Percentiles rank a stretch among this genome's conserved stretches.
These are phyloP conservation scores for Tephrocybe sp. DNA, from an alignment of 768 basidiomycete genomes.

Conservation along the genomic window DNA sequence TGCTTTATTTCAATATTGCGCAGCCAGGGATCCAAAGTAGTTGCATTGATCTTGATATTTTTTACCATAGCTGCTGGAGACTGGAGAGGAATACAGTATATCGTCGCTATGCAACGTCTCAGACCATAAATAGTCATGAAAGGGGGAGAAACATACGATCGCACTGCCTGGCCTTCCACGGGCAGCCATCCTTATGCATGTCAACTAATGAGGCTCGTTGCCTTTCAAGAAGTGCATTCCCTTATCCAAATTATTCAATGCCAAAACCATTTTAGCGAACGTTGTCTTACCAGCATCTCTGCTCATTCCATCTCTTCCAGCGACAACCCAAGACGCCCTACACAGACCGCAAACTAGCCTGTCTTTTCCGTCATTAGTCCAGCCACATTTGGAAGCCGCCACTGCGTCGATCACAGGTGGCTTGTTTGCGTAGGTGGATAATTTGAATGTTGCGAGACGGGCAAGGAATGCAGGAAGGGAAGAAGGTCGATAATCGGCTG, in stretches of 20 bases:
- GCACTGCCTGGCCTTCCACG: constrained; percentile 82
- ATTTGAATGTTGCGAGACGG: constrained; percentile 75
- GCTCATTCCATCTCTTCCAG: constrained; percentile 66
- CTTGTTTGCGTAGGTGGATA: constrained; percentile 80
- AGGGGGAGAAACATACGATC: constrained; percentile 51
- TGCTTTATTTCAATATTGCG: constrained; percentile 62
- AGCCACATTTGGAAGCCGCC: constrained; percentile 79
- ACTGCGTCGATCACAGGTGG: constrained; percentile 74
- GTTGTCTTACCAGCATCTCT: constrained; percentile 72
- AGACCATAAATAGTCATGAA: neutral
- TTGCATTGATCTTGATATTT: constrained; percentile 58
- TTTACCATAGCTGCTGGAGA: constrained; percentile 62
- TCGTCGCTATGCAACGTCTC: constrained; percentile 43
- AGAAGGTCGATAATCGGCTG: constrained; percentile 72
- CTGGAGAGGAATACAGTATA: constrained; percentile 75
- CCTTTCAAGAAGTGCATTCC: constrained; percentile 70
- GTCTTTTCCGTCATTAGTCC: constrained; percentile 84
- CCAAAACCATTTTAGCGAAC: constrained; percentile 14
- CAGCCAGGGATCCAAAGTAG: constrained; percentile 51
- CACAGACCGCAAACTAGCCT: constrained; percentile 75
- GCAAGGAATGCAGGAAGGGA: constrained; percentile 72
- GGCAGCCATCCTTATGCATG: constrained; percentile 79
- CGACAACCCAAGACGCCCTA: constrained; percentile 71
- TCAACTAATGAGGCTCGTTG: constrained; percentile 66
- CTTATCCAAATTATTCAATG: constrained; percentile 31